phyloP scores from a whole-genome alignment of 176 grass and related monocot genomes.

The Eleusine indica region DNA sequence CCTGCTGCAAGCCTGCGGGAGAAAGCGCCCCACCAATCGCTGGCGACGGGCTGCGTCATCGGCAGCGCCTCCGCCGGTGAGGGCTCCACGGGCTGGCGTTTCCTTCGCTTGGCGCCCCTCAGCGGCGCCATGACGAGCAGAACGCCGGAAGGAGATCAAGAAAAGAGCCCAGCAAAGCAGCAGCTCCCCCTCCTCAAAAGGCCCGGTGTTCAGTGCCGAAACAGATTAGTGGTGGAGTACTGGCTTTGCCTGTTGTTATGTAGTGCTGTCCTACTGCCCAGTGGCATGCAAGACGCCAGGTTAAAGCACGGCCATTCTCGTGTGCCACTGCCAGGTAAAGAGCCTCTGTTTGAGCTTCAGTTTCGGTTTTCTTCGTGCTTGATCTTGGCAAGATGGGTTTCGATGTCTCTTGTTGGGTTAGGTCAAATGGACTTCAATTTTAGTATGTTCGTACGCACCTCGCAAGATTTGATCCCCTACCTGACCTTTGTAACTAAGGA shows the following conservation, averaged over 20 bases:
- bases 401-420: neutral
- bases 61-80: conserved; percentile 34
- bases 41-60: conserved; percentile 37
- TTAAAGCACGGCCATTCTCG: neutral
- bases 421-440: conserved; percentile 3
- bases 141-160: conserved; percentile 31
- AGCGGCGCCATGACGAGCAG: conserved; percentile 60
- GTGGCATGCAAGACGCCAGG: conserved; percentile 38
- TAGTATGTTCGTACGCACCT: neutral
- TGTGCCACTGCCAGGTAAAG: neutral
- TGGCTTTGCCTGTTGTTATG: conserved; percentile 14
- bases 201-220: conserved; percentile 15
- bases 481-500: neutral
- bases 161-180: conserved; percentile 24
- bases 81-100: conserved; percentile 44
- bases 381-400: neutral
- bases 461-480: neutral
- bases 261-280: neutral
- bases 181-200: neutral
- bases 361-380: neutral
- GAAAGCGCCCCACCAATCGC: conserved; percentile 80
- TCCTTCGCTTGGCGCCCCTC: conserved; percentile 67
- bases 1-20: conserved; percentile 76
- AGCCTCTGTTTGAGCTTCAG: neutral
- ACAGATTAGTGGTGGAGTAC: neutral